Conservation (phyloP, 805 yeast genomes). For the Pichia deserticola region DNA sequence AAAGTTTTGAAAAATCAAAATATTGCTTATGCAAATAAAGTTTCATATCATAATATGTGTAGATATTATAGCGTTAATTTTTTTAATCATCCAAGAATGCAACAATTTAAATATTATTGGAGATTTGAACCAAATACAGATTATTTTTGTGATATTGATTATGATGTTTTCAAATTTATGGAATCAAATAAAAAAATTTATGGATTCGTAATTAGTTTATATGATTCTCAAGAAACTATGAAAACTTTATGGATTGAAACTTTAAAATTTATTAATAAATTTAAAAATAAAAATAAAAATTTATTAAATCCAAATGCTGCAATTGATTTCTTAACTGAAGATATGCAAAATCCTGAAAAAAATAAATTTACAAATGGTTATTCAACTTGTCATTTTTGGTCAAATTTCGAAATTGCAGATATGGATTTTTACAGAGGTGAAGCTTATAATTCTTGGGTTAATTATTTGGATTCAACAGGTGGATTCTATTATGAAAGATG, state of each 20-base stretch:
- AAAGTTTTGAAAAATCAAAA: constrained; percentile 27
- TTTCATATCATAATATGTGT: constrained; percentile 79
- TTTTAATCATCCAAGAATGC: constrained; percentile 54
- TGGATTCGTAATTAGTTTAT: constrained; percentile 64
- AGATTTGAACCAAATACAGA: constrained; percentile 69
- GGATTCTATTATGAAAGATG: constrained; percentile 87
- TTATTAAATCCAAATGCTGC: constrained; percentile 50
- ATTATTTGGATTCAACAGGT: constrained; percentile 57
- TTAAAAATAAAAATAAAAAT: constrained; percentile 38
- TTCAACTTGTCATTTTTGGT: constrained; percentile 79
- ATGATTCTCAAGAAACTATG: constrained; percentile 63
- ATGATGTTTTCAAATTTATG: constrained; percentile 74
- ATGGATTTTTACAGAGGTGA: constrained; percentile 72
- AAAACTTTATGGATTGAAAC: constrained; percentile 65
- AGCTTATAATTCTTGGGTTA: constrained; percentile 58
- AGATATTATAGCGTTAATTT: constrained; percentile 64
- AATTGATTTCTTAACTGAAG: constrained; percentile 44
- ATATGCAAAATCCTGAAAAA: constrained; percentile 43
- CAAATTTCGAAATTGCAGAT: constrained; percentile 79
- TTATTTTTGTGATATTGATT: constrained; percentile 61
- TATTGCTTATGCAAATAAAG: constrained; percentile 52
- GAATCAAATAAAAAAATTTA: constrained; percentile 58
- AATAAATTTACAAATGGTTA: constrained; percentile 34
- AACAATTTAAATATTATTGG: constrained; percentile 68
- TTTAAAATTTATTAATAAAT: constrained; percentile 40